Conservation (phyloP, 306 rosid genomes). For the Prosopis cineraria region DNA sequence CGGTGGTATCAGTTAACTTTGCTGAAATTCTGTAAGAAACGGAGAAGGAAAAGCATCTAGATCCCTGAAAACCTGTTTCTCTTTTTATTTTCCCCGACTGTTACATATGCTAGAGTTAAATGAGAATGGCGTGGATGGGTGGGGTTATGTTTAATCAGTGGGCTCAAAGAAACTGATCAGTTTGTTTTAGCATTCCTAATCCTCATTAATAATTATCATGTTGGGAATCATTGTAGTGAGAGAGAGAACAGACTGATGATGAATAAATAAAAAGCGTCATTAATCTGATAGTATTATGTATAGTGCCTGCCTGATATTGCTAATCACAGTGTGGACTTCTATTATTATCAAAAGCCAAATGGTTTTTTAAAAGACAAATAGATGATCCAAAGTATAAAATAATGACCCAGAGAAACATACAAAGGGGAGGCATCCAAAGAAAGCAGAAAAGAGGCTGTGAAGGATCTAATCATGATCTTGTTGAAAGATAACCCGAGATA, state of each 20-base stretch:
- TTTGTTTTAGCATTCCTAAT: background rate
- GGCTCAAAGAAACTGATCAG: constrained; percentile 11
- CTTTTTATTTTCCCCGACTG: background rate
- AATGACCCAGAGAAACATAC: constrained; percentile 20
- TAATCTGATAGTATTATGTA: background rate
- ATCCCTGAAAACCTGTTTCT: constrained; percentile 18
- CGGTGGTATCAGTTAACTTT: background rate
- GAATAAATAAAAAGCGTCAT: background rate
- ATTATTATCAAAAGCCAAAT: constrained; percentile 33
- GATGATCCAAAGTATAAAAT: constrained; percentile 18
- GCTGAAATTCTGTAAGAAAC: constrained; percentile 10
- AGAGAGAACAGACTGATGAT: background rate
- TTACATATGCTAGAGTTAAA: constrained; percentile 16
- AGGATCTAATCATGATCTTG: constrained; percentile 42
- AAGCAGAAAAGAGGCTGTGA: constrained; percentile 33
- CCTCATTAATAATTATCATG: constrained; percentile 11
- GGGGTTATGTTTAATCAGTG: background rate
- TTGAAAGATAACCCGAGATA: constrained; percentile 39
- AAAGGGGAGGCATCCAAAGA: constrained; percentile 49
- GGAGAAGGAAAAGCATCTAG: background rate
- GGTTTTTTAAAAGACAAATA: constrained; percentile 33
- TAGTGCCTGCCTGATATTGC: background rate
- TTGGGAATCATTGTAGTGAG: constrained; percentile 17
- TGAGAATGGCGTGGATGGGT: constrained; percentile 10
- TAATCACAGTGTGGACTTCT: constrained; percentile 32